These are phyloP conservation scores for Sphaceloma murrayae DNA, from an alignment of 2,329 filamentous ascomycete species.

Conservation along the genomic window DNA sequence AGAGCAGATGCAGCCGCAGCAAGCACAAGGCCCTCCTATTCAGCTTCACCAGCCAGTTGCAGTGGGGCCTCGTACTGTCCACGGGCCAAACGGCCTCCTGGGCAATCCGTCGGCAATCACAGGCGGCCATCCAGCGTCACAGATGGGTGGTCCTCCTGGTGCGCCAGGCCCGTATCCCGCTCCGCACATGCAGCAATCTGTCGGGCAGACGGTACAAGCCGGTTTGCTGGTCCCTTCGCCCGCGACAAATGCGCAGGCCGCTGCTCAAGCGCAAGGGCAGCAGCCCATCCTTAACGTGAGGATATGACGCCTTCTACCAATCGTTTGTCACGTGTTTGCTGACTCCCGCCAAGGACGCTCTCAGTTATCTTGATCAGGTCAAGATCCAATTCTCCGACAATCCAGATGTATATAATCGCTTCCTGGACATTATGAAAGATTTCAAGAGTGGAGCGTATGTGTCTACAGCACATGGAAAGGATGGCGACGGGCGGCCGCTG, in stretches of 20 bases:
- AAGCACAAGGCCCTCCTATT: slow-evolving; percentile 79
- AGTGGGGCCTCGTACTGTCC: slow-evolving; percentile 66
- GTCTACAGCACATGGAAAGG: background rate
- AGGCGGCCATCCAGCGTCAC: slow-evolving; percentile 35
- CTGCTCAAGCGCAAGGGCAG: slow-evolving; percentile 60
- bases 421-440: slow-evolving; percentile 98
- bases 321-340: background rate
- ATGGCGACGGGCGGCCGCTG: slow-evolving; percentile 17
- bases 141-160: slow-evolving; percentile 45
- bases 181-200: slow-evolving; percentile 43
- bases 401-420: slow-evolving; percentile 92
- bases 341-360: slow-evolving; percentile 52
- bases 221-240: slow-evolving; percentile 34
- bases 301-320: slow-evolving; percentile 17
- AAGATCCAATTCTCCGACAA: slow-evolving; percentile 97
- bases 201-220: slow-evolving; percentile 41
- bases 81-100: slow-evolving; percentile 83
- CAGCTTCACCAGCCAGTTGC: slow-evolving; percentile 93
- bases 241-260: slow-evolving; percentile 31
- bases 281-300: slow-evolving; percentile 71
- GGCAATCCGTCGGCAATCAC: slow-evolving; percentile 46
- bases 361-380: slow-evolving; percentile 95
- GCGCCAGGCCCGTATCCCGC: slow-evolving; percentile 52
- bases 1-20: slow-evolving; percentile 64
- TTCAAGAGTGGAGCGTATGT: slow-evolving; percentile 94